Percentiles rank a stretch among this genome's conserved stretches.
phyloP scores from a whole-genome alignment of 2,329 filamentous ascomycete species.

The Cladosporium sphaerospermum region DNA sequence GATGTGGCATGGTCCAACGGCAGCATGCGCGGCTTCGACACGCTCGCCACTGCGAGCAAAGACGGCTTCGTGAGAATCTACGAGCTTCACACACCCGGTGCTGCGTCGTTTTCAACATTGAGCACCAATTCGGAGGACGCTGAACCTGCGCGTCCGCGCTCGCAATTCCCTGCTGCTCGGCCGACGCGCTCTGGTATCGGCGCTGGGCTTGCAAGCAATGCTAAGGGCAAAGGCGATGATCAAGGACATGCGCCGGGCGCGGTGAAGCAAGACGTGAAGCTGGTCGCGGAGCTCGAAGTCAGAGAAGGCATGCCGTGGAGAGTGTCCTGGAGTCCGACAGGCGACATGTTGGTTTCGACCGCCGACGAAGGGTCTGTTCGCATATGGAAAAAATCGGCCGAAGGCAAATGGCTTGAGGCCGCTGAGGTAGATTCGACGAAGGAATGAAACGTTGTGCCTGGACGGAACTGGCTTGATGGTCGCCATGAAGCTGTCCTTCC shows the following conservation, averaged over 20 bases:
- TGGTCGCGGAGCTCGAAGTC: slow-evolving; percentile 61
- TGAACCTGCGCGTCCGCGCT: slow-evolving; percentile 7
- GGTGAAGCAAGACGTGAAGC: slow-evolving; percentile 55
- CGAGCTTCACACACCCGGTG: slow-evolving; percentile 58
- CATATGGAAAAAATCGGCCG: slow-evolving; percentile 45
- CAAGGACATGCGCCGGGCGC: slow-evolving; percentile 56
- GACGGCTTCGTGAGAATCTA: slow-evolving; percentile 90
- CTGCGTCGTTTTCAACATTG: slow-evolving; percentile 42
- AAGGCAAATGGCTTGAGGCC: slow-evolving; percentile 44
- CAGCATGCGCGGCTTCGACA: slow-evolving; percentile 82
- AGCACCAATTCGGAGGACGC: slow-evolving; percentile 5
- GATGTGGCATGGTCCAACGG: slow-evolving; percentile 91
- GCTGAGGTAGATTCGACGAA: slow-evolving; percentile 39
- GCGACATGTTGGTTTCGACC: slow-evolving; percentile 67
- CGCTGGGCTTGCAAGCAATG: slow-evolving; percentile 44
- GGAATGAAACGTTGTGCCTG: neutral
- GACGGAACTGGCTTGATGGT: neutral
- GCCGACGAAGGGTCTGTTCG: slow-evolving; percentile 64
- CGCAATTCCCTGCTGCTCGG: slow-evolving; percentile 9
- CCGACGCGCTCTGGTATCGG: slow-evolving; percentile 47
- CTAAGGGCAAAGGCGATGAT: slow-evolving; percentile 46
- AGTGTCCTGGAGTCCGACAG: slow-evolving; percentile 56
- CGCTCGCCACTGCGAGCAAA: slow-evolving; percentile 86
- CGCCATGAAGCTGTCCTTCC: too few species aligned
- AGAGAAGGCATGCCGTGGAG: slow-evolving; percentile 70